Evolutionary conservation across 2,329 filamentous ascomycete species (phyloP).

Genomic region (Nemania sp.): DNA sequence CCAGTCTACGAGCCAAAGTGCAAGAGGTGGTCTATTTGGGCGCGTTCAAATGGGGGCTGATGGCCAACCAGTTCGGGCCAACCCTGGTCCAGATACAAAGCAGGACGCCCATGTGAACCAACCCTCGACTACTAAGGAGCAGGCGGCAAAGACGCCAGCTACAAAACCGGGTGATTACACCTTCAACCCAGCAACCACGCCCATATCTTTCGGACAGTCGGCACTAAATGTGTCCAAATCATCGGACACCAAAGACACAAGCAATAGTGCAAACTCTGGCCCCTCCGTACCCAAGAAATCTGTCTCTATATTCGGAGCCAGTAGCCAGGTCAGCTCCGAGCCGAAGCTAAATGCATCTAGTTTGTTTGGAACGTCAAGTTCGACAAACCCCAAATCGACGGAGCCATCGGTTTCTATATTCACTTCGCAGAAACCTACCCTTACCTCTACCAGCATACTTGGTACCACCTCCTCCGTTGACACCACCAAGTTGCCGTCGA

Average conservation of each 20-base stretch:
- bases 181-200: constrained; percentile 40
- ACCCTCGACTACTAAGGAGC: constrained; percentile 19
- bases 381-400: constrained; percentile 29
- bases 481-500: constrained; percentile 6
- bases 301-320: constrained; percentile 30
- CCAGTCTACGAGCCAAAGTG: constrained; percentile 28
- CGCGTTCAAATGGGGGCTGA: constrained; percentile 41
- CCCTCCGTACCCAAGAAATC: constrained; percentile 36
- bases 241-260: constrained; percentile 1
- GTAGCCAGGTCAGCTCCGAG: constrained; percentile 14
- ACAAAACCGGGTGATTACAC: constrained; percentile 42
- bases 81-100: constrained; percentile 29
- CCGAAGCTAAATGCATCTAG: constrained; percentile 20
- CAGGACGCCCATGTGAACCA: constrained; percentile 20
- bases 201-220: constrained; percentile 37
- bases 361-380: constrained; percentile 31
- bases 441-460: constrained; percentile 25
- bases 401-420: constrained; percentile 33
- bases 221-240: constrained; percentile 14
- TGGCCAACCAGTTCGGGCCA: constrained; percentile 40
- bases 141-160: constrained; percentile 33
- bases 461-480: constrained; percentile 12
- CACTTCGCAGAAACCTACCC: constrained; percentile 24
- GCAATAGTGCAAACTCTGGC: constrained; percentile 35
- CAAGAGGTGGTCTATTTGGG: constrained; percentile 41